Evolutionary conservation across 805 yeast species (phyloP), one percentile per base, ranked within the genome.

Genomic region (Schwanniomyces pseudopolymorphus): DNA sequence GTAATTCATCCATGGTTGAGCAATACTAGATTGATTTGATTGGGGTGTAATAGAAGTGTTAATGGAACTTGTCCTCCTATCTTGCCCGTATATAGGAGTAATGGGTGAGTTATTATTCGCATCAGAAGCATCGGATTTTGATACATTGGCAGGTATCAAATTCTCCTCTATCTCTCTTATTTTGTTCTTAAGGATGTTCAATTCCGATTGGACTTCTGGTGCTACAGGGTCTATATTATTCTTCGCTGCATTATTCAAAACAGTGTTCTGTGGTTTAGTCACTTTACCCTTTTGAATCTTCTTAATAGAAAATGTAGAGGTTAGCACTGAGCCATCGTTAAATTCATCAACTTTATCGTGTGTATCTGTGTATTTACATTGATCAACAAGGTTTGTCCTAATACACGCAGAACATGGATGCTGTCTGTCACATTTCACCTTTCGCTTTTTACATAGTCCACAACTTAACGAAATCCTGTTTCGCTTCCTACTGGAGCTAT

Each of bases 151-250:
- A 11, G 39, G 25, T 10, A 20, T 36, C 11, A 36, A 36, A 13
- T 19, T 36, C 0, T 75, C 74, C 52, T 77, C 82, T 4, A 77
- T 66, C 51, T 73, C 74, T 43, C 66, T 71, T 33, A 77, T 72
- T 46, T 74, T 69, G 42, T 47, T 55, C 50, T 67, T 77, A 56
- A 57, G 69, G 22, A 60, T 49, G 28, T 75, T 75, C 66, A 72
- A 36, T 1, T 55, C 58, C 1, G 50, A 44, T 33, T 43, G 46
- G 11, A 49, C 42, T 11, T 36, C 39, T 21, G 44, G 40, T 3
- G n/a, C 17, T 17, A 19, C 43, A 9, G 40, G 28, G 8, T 9
- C 25, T 19, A 14, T 5, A 20, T 7, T 8, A 10, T 36, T 20
- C 28, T 22, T 22, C 25, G 8, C 25, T 10, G 20, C 7, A 16